Evolutionary conservation across 192 early-diverging fungal genomes (phyloP).

Genomic region (Backusella westeae): DNA sequence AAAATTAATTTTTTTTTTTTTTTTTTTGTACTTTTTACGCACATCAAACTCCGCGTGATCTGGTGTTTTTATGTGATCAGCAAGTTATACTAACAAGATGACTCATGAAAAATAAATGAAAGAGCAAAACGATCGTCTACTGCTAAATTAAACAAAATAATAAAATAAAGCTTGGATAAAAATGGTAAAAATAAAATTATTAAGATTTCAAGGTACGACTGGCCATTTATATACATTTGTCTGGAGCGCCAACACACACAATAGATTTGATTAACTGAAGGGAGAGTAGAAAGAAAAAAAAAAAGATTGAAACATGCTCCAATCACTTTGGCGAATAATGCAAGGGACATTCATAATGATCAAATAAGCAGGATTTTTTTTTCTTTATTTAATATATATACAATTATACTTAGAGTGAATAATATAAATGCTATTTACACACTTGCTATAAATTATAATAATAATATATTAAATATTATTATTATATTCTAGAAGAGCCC

Average conservation of each 20-base stretch:
- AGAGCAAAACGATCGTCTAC: not conserved
- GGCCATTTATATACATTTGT: too few relatives aligned
- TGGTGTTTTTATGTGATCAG: not conserved
- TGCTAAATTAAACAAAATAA: too few relatives aligned
- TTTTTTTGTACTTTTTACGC: not conserved
- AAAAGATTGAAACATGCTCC: not conserved
- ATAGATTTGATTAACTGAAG: not conserved
- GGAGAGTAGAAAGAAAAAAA: not conserved
- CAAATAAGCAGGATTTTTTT: not conserved
- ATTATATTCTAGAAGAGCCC: conserved; percentile 4
- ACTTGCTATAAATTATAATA: not conserved
- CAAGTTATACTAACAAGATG: too few relatives aligned
- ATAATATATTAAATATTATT: not conserved
- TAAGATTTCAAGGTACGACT: too few relatives aligned
- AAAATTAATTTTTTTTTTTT: too few relatives aligned
- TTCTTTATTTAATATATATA: not conserved
- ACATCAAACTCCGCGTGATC: not conserved
- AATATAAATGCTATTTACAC: conserved; percentile 2
- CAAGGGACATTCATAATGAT: not conserved
- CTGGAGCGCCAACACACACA: not conserved
- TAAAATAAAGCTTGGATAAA: not conserved
- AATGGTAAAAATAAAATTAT: not conserved
- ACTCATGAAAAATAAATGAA: not conserved
- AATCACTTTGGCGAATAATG: not conserved
- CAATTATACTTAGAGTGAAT: not conserved